phyloP scores from a whole-genome alignment of 2,329 filamentous ascomycete genomes.

The Ceratocystis huliohia region DNA sequence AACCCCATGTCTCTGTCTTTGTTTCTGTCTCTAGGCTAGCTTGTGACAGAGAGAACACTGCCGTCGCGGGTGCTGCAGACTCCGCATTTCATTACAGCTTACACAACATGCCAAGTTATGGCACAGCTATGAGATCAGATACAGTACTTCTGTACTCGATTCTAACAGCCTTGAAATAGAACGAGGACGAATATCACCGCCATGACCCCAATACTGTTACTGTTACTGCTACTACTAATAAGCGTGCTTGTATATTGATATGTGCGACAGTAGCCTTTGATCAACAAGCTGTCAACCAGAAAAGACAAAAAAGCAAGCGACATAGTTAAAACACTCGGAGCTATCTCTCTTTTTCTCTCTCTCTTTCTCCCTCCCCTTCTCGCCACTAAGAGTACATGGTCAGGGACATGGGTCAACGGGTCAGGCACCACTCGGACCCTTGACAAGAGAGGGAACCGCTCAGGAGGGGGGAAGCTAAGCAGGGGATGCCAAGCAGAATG shows the following conservation, averaged over 20 bases:
- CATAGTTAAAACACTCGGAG: neutral
- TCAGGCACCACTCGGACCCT: neutral
- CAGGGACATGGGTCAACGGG: constrained; percentile 3
- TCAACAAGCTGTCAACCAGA: neutral
- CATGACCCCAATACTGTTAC: too few species aligned
- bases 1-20: too few species aligned
- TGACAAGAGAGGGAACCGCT: neutral
- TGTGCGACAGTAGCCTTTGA: neutral
- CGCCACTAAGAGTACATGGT: neutral
- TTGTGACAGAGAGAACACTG: neutral
- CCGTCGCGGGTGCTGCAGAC: neutral
- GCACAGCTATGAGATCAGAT: too few species aligned
- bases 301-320: neutral
- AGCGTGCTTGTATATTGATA: too few species aligned
- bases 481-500: constrained; percentile 4
- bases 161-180: too few species aligned
- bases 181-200: too few species aligned
- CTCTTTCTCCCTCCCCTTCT: neutral
- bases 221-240: too few species aligned
- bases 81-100: too few species aligned
- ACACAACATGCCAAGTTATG: too few species aligned
- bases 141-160: too few species aligned
- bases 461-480: neutral
- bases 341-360: neutral
- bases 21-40: neutral